Conservation (phyloP, 495 filamentous ascomycete genomes). For the Cudoniella acicularis region DNA sequence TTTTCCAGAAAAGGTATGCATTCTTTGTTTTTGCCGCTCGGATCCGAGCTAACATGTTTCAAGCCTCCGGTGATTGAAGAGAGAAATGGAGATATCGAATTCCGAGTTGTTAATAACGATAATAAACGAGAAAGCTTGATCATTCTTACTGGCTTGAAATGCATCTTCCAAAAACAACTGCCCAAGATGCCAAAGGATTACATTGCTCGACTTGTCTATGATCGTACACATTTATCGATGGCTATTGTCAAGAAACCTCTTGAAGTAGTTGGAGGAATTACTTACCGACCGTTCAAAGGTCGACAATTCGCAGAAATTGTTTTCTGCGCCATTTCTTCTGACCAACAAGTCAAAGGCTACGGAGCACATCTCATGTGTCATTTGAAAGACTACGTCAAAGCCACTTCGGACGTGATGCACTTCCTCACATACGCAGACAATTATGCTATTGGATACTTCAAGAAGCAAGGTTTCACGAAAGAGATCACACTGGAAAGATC, state of each 20-base stretch:
- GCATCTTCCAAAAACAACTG: constrained; percentile 97
- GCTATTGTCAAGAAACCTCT: constrained; percentile 96
- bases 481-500: constrained; percentile 89
- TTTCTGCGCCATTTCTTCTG: constrained; percentile 95
- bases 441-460: constrained; percentile 98
- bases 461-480: constrained; percentile 98
- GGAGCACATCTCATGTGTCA: constrained; percentile 98
- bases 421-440: constrained; percentile 99
- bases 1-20: constrained; percentile 76
- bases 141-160: constrained; percentile 92
- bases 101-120: constrained; percentile 97
- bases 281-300: constrained; percentile 90
- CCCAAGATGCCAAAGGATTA: constrained; percentile 99
- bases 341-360: constrained; percentile 98
- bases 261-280: constrained; percentile 94
- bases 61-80: constrained; percentile 88
- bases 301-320: constrained; percentile 97
- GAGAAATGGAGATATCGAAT: constrained; percentile 92
- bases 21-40: background rate
- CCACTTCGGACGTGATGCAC: constrained; percentile 94
- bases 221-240: constrained; percentile 92
- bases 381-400: constrained; percentile 97
- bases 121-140: constrained; percentile 82
- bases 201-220: constrained; percentile 94
- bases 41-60: constrained; percentile 4